Percentiles rank a stretch among this genome's conserved stretches.
phyloP scores from a whole-genome alignment of 2,329 filamentous ascomycete species.

The Aureobasidium sp. region DNA sequence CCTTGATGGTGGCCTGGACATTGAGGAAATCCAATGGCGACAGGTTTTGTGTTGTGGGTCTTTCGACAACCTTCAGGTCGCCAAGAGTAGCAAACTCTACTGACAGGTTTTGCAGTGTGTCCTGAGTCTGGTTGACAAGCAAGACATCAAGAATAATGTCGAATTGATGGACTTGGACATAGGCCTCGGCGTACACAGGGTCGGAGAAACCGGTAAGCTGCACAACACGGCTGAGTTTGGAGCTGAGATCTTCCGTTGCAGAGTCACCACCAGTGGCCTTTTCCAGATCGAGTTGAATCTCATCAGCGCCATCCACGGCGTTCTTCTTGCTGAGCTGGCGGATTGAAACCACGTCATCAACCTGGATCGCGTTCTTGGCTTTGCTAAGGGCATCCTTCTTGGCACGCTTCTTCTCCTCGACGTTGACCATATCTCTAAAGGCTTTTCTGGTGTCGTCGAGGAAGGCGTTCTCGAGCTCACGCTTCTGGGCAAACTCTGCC shows the following conservation, averaged over 20 bases:
- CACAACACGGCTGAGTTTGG: conserved; percentile 91
- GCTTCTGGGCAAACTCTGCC: conserved; percentile 80
- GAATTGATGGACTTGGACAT: conserved; percentile 97
- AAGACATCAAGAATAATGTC: conserved; percentile 96
- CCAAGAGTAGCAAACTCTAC: conserved; percentile 98
- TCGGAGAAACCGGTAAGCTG: conserved; percentile 98
- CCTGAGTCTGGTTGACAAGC: conserved; percentile 91
- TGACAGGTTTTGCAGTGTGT: conserved; percentile 92
- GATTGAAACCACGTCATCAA: conserved; percentile 90
- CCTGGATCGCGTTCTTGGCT: conserved; percentile 86
- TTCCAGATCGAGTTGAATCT: conserved; percentile 82
- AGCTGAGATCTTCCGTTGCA: conserved; percentile 74
- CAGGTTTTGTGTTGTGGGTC: conserved; percentile 91
- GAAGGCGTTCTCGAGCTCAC: conserved; percentile 86
- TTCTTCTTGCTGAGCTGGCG: conserved; percentile 92
- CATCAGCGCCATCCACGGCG: conserved; percentile 67
- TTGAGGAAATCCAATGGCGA: conserved; percentile 96
- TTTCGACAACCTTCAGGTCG: conserved; percentile 94
- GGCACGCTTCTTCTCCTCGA: conserved; percentile 95
- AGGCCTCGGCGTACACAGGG: conserved; percentile 96
- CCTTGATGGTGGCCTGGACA: conserved; percentile 97
- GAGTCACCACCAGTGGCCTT: conserved; percentile 88
- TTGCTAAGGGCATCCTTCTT: conserved; percentile 88
- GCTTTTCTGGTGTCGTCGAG: conserved; percentile 90
- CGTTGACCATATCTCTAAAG: conserved; percentile 93